A percentile compares a stretch with the other conserved stretches of the same genome.
Evolutionary conservation across 306 rosid genomes (phyloP).

Genomic region (Cercis canadensis): DNA sequence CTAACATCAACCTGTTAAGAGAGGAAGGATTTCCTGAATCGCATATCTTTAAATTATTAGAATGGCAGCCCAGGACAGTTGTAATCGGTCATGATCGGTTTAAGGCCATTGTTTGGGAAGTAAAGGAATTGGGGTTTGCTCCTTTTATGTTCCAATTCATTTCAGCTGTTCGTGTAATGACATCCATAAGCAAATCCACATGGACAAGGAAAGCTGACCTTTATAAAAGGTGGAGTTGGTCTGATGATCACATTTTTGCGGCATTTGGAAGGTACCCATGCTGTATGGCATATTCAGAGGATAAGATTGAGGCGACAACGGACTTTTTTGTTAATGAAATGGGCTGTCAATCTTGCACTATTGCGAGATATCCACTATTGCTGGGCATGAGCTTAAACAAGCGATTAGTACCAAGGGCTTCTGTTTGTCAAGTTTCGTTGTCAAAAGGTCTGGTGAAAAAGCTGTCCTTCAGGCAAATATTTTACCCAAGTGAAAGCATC

Average conservation of each 20-base stretch:
- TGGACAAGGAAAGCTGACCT: constrained; percentile 27
- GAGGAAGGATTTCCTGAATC: constrained; percentile 28
- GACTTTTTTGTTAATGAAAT: too few species aligned
- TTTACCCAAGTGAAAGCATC: too few species aligned
- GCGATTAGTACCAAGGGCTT: too few species aligned
- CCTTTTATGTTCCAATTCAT: constrained; percentile 12
- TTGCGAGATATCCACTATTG: too few species aligned
- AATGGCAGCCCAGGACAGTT: constrained; percentile 35
- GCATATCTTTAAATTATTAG: background rate
- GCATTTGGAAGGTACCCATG: constrained; percentile 37
- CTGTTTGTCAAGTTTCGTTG: too few species aligned
- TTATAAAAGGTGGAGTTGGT: constrained; percentile 42
- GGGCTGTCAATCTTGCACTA: too few species aligned
- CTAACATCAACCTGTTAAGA: constrained; percentile 2
- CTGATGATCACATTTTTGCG: constrained; percentile 25
- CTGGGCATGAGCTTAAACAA: too few species aligned
- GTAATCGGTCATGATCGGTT: background rate
- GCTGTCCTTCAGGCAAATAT: too few species aligned
- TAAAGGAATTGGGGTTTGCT: constrained; percentile 34
- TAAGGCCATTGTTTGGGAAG: constrained; percentile 31
- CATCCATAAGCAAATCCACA: constrained; percentile 34
- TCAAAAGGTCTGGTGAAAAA: too few species aligned
- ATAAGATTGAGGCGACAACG: background rate
- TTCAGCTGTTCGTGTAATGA: constrained; percentile 7
- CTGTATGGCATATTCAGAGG: constrained; percentile 37